phyloP scores from a whole-genome alignment of 495 filamentous ascomycete genomes.

The Neurospora sp. region DNA sequence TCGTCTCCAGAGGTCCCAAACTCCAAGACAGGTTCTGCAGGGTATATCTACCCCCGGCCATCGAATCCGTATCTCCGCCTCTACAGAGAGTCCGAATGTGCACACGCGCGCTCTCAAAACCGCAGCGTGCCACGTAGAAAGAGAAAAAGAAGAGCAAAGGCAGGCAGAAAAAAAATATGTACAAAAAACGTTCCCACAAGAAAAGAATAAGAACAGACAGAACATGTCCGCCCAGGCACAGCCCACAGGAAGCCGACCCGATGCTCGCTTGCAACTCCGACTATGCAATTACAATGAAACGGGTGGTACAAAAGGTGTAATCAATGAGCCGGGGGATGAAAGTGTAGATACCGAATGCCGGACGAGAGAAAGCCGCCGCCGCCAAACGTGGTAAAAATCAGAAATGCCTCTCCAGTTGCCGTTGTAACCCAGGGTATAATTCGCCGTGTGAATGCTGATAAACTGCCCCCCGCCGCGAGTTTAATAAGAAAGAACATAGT shows the following conservation, averaged over 20 bases:
- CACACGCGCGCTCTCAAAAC: not conserved
- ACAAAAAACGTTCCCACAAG: not conserved
- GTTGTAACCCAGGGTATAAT: conserved; percentile 6
- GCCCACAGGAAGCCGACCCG: not conserved
- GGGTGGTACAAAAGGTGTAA: not conserved
- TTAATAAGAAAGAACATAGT: conserved; percentile 75
- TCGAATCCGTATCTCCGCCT: not conserved
- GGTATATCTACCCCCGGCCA: not conserved
- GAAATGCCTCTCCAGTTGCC: conserved; percentile 18
- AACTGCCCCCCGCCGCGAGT: conserved; percentile 9
- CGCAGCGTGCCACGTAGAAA: not conserved
- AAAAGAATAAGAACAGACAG: not conserved
- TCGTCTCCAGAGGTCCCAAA: not conserved
- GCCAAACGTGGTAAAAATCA: conserved; percentile 10
- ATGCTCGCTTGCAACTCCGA: not conserved
- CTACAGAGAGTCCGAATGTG: not conserved
- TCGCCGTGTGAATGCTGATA: conserved; percentile 20
- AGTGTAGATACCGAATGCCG: not conserved
- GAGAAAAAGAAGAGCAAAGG: not conserved
- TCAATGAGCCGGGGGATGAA: not conserved
- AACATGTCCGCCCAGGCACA: not conserved
- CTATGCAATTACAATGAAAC: not conserved
- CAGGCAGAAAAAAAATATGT: not conserved
- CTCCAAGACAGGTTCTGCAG: not conserved
- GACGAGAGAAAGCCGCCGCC: not conserved